A percentile compares a stretch with the other conserved stretches of the same genome.
These are phyloP conservation scores for Mariannaea sp. DNA, from an alignment of 2,329 filamentous ascomycete species.

Conservation along the genomic window DNA sequence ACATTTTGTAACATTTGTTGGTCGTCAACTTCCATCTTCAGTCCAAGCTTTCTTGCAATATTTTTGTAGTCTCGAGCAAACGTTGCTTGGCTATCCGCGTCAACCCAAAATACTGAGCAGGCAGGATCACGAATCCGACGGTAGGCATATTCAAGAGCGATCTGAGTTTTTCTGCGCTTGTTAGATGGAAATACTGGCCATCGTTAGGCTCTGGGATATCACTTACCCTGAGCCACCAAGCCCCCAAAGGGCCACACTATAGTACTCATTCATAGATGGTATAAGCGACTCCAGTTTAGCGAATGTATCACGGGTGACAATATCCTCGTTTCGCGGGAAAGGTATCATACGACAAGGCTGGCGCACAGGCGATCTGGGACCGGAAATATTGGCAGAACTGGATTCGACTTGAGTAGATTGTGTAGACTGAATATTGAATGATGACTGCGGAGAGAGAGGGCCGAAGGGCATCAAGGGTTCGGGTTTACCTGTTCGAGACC, in stretches of 20 bases:
- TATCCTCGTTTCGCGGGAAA: conserved; percentile 25
- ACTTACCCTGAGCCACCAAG: conserved; percentile 2
- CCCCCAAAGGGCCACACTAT: conserved; percentile 23
- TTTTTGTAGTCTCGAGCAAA: conserved; percentile 40
- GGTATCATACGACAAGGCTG: too few relatives aligned
- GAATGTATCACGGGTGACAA: conserved; percentile 13
- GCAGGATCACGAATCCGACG: conserved; percentile 20
- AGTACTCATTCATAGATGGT: neutral
- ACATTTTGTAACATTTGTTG: conserved; percentile 29
- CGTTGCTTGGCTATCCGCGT: conserved; percentile 41
- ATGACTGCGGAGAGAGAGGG: too few relatives aligned
- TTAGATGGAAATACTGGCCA: conserved; percentile 17
- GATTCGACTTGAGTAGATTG: too few relatives aligned
- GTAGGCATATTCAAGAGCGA: conserved; percentile 45
- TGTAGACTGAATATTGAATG: too few relatives aligned
- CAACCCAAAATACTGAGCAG: conserved; percentile 46
- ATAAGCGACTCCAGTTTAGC: conserved; percentile 15
- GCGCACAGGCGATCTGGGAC: too few relatives aligned
- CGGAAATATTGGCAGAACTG: too few relatives aligned
- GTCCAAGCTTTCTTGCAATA: conserved; percentile 36
- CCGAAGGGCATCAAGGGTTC: too few relatives aligned
- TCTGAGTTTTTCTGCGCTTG: conserved; percentile 44
- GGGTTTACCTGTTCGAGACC: neutral
- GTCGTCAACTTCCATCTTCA: conserved; percentile 27
- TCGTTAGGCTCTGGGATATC: neutral